These are phyloP conservation scores for Debaryomyces psychrophilus DNA, from an alignment of 1,139 yeast species.

Conservation along the genomic window DNA sequence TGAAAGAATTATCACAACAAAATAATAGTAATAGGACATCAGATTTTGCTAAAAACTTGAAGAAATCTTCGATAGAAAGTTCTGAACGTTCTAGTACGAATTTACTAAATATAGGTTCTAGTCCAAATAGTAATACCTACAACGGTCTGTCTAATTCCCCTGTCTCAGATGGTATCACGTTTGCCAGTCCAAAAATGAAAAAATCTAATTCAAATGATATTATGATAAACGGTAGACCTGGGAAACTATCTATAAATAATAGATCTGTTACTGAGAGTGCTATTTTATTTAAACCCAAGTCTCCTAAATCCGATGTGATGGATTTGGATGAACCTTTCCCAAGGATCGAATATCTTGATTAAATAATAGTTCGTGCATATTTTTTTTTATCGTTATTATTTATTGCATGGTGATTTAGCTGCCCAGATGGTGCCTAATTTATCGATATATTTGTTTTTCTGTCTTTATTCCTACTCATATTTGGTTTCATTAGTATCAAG, in stretches of 20 bases:
- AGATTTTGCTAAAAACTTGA: slow-evolving; percentile 51
- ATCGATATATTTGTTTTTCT: neutral
- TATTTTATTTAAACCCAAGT: slow-evolving; percentile 4
- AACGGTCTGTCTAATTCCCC: slow-evolving; percentile 19
- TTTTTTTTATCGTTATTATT: neutral
- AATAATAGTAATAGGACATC: slow-evolving; percentile 50
- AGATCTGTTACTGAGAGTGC: slow-evolving; percentile 42
- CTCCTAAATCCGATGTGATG: slow-evolving; percentile 7
- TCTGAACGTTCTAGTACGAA: slow-evolving; percentile 26
- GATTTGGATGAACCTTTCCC: slow-evolving; percentile 9
- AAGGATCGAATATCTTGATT: slow-evolving; percentile 11
- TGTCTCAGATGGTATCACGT: slow-evolving; percentile 7
- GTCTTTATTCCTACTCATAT: neutral
- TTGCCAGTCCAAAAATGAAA: slow-evolving; percentile 24
- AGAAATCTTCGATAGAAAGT: slow-evolving; percentile 37
- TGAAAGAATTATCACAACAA: slow-evolving; percentile 57
- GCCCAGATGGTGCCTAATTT: neutral
- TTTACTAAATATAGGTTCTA: slow-evolving; percentile 21
- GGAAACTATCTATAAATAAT: slow-evolving; percentile 31
- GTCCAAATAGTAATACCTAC: slow-evolving; percentile 18
- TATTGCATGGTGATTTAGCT: neutral
- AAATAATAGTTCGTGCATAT: neutral
- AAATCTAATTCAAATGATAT: slow-evolving; percentile 35
- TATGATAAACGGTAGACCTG: slow-evolving; percentile 31
- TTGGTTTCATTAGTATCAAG: neutral